These are phyloP conservation scores for Penicillium frequentans DNA, from an alignment of 2,329 filamentous ascomycete species.

Conservation along the genomic window DNA sequence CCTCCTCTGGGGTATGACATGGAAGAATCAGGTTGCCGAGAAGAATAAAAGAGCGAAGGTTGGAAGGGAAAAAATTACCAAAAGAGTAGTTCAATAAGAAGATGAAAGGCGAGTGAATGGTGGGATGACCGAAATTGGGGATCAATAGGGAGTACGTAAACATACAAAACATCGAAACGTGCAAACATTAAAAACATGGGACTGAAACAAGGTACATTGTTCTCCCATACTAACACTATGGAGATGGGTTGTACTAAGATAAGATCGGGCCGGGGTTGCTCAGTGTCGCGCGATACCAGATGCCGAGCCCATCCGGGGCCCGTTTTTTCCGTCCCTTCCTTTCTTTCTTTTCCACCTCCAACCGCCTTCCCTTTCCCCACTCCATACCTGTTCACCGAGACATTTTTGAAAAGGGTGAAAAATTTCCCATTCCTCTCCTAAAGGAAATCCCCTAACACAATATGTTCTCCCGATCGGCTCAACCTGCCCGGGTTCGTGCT, in stretches of 20 bases:
- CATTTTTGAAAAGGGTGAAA: not conserved
- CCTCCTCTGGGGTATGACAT: not conserved
- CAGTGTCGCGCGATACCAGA: constrained; percentile 12
- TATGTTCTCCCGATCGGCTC: constrained; percentile 45
- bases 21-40: not conserved
- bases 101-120: not conserved
- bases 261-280: constrained; percentile 23
- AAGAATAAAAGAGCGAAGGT: not conserved
- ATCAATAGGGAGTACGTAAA: constrained; percentile 2
- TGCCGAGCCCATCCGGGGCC: constrained; percentile 37
- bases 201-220: not conserved
- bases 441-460: constrained; percentile 18
- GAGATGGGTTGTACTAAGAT: constrained; percentile 9
- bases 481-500: constrained; percentile 43
- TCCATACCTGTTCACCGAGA: constrained; percentile 10
- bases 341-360: constrained; percentile 14
- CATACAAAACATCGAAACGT: not conserved
- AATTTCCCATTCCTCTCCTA: constrained; percentile 11
- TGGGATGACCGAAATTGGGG: not conserved
- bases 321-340: constrained; percentile 30
- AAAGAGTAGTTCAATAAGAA: not conserved
- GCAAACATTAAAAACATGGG: too few species aligned
- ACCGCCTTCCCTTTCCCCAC: constrained; percentile 4
- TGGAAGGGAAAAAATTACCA: not conserved
- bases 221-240: not conserved